phyloP scores from a whole-genome alignment of 495 filamentous ascomycete species.

The Penicillium cosmopolitanum region DNA sequence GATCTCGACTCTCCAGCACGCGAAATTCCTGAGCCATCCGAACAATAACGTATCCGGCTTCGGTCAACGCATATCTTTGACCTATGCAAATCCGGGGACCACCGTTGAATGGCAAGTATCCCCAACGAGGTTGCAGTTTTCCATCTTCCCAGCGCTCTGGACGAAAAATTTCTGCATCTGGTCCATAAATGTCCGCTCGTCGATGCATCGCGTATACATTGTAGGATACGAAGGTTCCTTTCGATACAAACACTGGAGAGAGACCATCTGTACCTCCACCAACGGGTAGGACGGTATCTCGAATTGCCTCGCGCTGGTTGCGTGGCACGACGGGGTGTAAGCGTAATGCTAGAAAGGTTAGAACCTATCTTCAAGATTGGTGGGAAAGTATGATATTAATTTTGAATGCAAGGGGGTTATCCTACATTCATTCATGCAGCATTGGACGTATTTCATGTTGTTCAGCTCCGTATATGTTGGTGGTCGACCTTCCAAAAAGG shows the following conservation, averaged over 20 bases:
- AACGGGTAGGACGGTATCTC: neutral
- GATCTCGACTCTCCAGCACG: no score
- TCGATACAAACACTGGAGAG: neutral
- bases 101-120: slow-evolving; percentile 59
- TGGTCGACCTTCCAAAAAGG: no score
- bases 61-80: no score
- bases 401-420: no score
- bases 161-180: slow-evolving; percentile 53
- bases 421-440: no score
- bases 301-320: neutral
- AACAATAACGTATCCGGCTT: no score
- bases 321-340: neutral
- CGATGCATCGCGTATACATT: slow-evolving; percentile 54
- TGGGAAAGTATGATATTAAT: no score
- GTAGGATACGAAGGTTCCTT: slow-evolving; percentile 46
- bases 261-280: neutral
- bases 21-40: no score
- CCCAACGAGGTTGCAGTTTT: slow-evolving; percentile 39
- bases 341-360: neutral
- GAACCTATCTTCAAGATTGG: no score
- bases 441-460: no score
- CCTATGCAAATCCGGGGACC: slow-evolving; percentile 58
- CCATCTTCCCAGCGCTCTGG: slow-evolving; percentile 58
- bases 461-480: no score
- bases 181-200: slow-evolving; percentile 54